Base-by-base conservation (phyloP, 2,329 filamentous ascomycete genomes). In the Zasmidium angulare region DNA sequence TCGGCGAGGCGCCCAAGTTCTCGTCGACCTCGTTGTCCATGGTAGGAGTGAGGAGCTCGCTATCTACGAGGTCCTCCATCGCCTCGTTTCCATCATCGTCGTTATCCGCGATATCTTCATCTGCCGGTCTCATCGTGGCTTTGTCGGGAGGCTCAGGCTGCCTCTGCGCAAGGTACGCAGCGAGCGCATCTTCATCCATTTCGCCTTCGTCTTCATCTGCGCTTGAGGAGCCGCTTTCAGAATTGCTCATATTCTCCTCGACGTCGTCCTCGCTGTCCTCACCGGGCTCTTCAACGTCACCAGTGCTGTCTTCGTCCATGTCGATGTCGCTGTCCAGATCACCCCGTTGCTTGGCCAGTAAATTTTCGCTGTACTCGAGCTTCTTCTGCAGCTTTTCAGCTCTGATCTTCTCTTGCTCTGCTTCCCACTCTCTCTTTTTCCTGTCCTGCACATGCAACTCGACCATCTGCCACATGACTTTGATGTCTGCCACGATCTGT, bases 361-460 rank as follows among this genome's bases (percentile, higher is more conserved):
- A 65, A 26, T 66, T 66, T 56, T 72, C 66, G 40, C 68, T 70
- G 59, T 65, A 65, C 53, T 69, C 69, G 3, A 73, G 65, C 58
- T 70, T 66, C 46, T 87, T 81, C 62, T 87, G 89, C 68, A 90
- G 87, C 67, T 86, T 89, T 76, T 88, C 86, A 68, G 88, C 90
- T 69, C 89, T 81, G 51, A 86, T 90, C 69, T 85, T 87, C 60
- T 85, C 79, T 69, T 87, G 83, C 72, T 88, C 82, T 63, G 84
- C 82, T 69, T 87, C 84, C 79, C 84, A 87, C 49, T 79, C 78
- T 54, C 81, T 79, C 57, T 84, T 75, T 40, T 84, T 80, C 61
- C 78, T 76, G 55, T 81, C 79, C 63, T 86, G 81, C 29, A 87
- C 82, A 63, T 88, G 84, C 12, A 78, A 78, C 56, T 77, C 81